Percentiles rank a stretch among this genome's conserved stretches.
These are phyloP conservation scores for Talaromyces liani DNA, from an alignment of 495 filamentous ascomycete genomes.

Conservation along the genomic window DNA sequence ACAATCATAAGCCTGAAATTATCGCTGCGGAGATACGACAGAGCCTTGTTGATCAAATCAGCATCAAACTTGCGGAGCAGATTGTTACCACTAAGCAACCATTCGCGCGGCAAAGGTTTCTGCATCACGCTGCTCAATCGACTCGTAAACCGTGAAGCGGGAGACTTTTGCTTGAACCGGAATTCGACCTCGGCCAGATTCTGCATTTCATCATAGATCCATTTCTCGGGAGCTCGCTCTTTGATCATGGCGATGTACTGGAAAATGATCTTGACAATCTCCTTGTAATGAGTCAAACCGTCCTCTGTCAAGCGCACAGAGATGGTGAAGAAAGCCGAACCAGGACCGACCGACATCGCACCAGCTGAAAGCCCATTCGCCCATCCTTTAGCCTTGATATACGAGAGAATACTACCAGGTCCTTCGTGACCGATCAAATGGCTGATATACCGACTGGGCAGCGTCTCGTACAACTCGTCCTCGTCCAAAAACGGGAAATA, in stretches of 20 bases:
- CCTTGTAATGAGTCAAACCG: constrained; percentile 74
- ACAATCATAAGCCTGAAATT: constrained; percentile 82
- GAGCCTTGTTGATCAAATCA: constrained; percentile 62
- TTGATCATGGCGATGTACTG: constrained; percentile 87
- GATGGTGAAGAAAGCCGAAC: constrained; percentile 75
- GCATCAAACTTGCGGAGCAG: constrained; percentile 74
- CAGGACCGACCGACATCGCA: constrained; percentile 67
- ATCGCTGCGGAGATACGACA: constrained; percentile 72
- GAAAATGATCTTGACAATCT: constrained; percentile 83
- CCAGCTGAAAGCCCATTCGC: constrained; percentile 82
- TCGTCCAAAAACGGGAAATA: constrained; percentile 88
- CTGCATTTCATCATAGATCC: constrained; percentile 90
- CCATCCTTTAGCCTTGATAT: constrained; percentile 94
- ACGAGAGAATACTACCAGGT: constrained; percentile 90
- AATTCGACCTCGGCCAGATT: constrained; percentile 88
- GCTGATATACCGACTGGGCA: constrained; percentile 83
- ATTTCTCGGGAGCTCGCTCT: constrained; percentile 74
- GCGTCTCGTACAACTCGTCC: constrained; percentile 70
- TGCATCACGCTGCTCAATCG: constrained; percentile 81
- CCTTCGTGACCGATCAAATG: constrained; percentile 97
- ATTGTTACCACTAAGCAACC: constrained; percentile 70
- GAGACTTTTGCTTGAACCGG: constrained; percentile 86
- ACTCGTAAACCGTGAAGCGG: constrained; percentile 81
- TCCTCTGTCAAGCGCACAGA: constrained; percentile 80
- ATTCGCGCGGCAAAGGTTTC: constrained; percentile 74